Base-by-base conservation (phyloP, 768 basidiomycete species). In the Cystofilobasidium ferigula region DNA sequence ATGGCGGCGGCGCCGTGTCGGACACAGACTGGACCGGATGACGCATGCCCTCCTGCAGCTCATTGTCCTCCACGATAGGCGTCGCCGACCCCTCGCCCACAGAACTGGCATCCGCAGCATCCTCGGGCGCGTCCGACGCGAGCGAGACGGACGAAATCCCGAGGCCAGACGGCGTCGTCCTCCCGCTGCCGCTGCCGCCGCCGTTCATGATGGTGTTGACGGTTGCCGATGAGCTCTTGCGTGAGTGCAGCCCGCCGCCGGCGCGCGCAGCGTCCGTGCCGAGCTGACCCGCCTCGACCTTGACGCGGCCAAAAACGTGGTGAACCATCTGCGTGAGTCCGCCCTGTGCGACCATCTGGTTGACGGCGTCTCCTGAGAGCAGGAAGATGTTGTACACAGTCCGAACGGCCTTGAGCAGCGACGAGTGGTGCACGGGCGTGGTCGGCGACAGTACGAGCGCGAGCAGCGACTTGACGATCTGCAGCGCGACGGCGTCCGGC, bases 331-430 rank as follows among this genome's bases (percentile, higher is more conserved):
- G 95, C 0, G 91, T 92, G 22, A 99, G 82, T 22, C 93, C 91
- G 24, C 94, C 95, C 76, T 99, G 95, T 22, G 95, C 95, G 42
- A 99, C 94, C 80, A 89, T 93, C 77, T 98, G 95, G 71, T 94
- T 98, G 58, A 92, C 87, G 6, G 86, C 82, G 72, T 94, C 90
- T 26, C 82, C 81, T 71, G 89, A 92, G 67, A 98, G 81, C 32
- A 99, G 80, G 75, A 98, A 99, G 67, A 99, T 86, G 74, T 99
- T 98, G 79, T 98, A 99, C 4, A 99, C 95, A 24, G 95, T 97
- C 56, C 95, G 83, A 36, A 99, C 89, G 34, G 92, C 91, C 76
- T 97, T 97, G 70, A 99, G 82, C 51, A 99, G 80, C 14, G 90
- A 88, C 6, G 92, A 95, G 74, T 98, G 95, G 76, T 99, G 95